phyloP scores from a whole-genome alignment of 2,329 filamentous ascomycete species.

The Verticillium dahliae region DNA sequence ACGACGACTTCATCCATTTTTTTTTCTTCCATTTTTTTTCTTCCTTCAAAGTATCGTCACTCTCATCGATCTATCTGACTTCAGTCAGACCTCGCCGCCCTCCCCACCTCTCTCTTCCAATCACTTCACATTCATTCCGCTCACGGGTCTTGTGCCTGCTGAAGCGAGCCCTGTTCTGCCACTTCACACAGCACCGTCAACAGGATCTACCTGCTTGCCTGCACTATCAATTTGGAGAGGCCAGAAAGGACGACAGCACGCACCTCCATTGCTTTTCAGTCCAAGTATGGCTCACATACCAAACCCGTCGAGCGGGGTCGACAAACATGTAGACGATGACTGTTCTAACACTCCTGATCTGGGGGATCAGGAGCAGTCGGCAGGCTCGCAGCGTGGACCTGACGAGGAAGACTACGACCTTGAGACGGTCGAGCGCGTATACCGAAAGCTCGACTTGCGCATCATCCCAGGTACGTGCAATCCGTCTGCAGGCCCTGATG shows the following conservation, averaged over 20 bases:
- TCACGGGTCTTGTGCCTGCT: neutral
- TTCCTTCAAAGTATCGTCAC: neutral
- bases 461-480: slow-evolving; percentile 47
- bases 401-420: slow-evolving; percentile 35
- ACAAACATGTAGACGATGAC: slow-evolving; percentile 17
- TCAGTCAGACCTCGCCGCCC: no score
- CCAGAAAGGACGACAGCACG: slow-evolving; percentile 41
- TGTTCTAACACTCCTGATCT: slow-evolving; percentile 3
- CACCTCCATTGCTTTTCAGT: slow-evolving; percentile 44
- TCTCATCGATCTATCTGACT: no score
- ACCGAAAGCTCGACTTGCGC: slow-evolving; percentile 51
- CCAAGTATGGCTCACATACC: slow-evolving; percentile 36
- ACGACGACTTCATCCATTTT: slow-evolving; percentile 1
- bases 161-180: neutral
- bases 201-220: neutral
- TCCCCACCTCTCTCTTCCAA: neutral
- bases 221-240: neutral
- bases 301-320: slow-evolving; percentile 23
- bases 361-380: slow-evolving; percentile 10
- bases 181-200: neutral
- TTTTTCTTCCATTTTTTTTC: neutral
- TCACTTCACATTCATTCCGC: neutral
- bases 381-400: slow-evolving; percentile 11
- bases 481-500: neutral
- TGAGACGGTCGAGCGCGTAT: slow-evolving; percentile 48